Evolutionary conservation across 257 asterid species (phyloP).

Genomic region (Linaria vulgaris): DNA sequence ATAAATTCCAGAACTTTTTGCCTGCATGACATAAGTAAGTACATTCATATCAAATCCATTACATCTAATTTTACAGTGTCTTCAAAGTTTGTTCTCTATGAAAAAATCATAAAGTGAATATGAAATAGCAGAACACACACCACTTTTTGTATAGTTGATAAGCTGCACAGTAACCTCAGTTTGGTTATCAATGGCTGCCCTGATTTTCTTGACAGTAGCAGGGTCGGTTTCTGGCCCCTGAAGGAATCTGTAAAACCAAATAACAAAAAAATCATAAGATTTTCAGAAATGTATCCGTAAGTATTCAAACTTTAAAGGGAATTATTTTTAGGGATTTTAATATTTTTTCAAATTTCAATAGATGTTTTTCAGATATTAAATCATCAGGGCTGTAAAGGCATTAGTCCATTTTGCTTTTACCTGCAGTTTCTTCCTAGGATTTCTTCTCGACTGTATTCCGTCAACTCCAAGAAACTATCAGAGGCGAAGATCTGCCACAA

Average conservation of each 20-base stretch:
- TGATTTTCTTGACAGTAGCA: slow-evolving; percentile 78
- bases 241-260: slow-evolving; percentile 62
- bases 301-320: too few species aligned
- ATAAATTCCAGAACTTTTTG: slow-evolving; percentile 96
- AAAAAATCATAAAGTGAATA: neutral
- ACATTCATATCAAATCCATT: slow-evolving; percentile 7
- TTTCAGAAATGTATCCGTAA: neutral
- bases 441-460: slow-evolving; percentile 96
- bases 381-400: too few species aligned
- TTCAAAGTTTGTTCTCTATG: neutral
- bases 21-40: slow-evolving; percentile 38
- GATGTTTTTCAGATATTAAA: too few species aligned
- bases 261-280: neutral
- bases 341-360: too few species aligned
- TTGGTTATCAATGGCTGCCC: slow-evolving; percentile 89
- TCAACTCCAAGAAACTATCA: slow-evolving; percentile 98
- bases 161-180: slow-evolving; percentile 96
- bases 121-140: slow-evolving; percentile 34
- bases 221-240: slow-evolving; percentile 99
- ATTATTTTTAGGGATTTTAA: too few species aligned
- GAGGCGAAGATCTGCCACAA: slow-evolving; percentile 82
- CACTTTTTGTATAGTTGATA: slow-evolving; percentile 94
- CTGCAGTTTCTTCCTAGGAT: slow-evolving; percentile 98
- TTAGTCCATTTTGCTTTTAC: too few species aligned
- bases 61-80: neutral